Conservation (phyloP, 805 yeast species). For the Metschnikowia proteae region DNA sequence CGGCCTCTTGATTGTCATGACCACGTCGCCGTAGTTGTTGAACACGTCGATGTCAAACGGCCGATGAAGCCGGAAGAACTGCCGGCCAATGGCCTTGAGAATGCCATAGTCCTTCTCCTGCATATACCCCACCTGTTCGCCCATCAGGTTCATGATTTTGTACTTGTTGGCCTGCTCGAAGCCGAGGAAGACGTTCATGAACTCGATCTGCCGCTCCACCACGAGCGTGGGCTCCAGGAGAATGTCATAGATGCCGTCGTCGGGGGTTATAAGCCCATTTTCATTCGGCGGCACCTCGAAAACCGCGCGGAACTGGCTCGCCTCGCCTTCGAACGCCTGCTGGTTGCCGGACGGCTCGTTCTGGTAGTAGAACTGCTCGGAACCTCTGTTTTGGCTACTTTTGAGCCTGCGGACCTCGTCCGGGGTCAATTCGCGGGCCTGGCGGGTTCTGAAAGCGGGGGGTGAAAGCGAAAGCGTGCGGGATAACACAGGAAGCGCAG, state of each 20-base stretch:
- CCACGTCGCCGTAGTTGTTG: slow-evolving; percentile 56
- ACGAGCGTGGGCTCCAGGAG: slow-evolving; percentile 80
- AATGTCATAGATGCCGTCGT: slow-evolving; percentile 59
- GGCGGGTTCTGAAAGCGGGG: slow-evolving; percentile 21
- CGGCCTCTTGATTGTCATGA: slow-evolving; percentile 71
- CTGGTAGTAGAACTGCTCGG: slow-evolving; percentile 24
- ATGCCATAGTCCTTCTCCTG: slow-evolving; percentile 76
- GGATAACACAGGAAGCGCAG: neutral
- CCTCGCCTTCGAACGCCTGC: slow-evolving; percentile 21
- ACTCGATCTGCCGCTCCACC: slow-evolving; percentile 82
- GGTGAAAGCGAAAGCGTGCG: neutral
- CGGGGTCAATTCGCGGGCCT: slow-evolving; percentile 31
- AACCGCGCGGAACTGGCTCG: slow-evolving; percentile 30
- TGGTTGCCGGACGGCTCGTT: slow-evolving; percentile 26
- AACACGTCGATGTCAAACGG: slow-evolving; percentile 76
- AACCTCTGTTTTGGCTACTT: slow-evolving; percentile 7
- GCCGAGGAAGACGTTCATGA: slow-evolving; percentile 82
- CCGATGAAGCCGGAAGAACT: slow-evolving; percentile 77
- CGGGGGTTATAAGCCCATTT: slow-evolving; percentile 48
- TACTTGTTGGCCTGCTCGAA: slow-evolving; percentile 89
- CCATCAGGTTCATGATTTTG: slow-evolving; percentile 65
- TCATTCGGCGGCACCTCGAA: slow-evolving; percentile 39
- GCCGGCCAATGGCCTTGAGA: slow-evolving; percentile 69
- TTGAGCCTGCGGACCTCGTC: slow-evolving; percentile 30
- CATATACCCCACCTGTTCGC: slow-evolving; percentile 75